Evolutionary conservation across 2,329 filamentous ascomycete genomes (phyloP).

Genomic region (Rhinocladiella mackenziei): DNA sequence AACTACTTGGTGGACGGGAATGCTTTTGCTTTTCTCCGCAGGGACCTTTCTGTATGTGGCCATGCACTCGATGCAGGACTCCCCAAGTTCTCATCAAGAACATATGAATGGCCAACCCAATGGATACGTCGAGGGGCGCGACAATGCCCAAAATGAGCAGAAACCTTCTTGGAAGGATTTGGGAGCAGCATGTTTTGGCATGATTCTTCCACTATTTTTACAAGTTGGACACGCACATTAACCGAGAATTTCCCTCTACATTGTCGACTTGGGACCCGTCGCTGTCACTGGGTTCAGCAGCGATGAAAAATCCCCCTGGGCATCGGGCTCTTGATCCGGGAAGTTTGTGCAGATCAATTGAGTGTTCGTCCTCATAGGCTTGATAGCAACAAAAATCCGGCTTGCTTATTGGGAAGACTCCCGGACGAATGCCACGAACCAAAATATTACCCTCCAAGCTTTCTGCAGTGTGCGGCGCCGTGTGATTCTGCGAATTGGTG

Average conservation of each 20-base stretch:
- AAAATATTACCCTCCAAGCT: no score
- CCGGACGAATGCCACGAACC: no score
- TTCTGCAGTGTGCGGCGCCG: no score
- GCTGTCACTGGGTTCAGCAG: no score
- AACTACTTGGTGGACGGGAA: slow-evolving; percentile 83
- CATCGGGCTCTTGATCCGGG: no score
- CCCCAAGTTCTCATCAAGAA: slow-evolving; percentile 21
- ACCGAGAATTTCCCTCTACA: slow-evolving; percentile 7
- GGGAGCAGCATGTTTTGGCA: slow-evolving; percentile 45
- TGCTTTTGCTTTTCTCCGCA: slow-evolving; percentile 88
- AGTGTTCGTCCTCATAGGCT: no score
- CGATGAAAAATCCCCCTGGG: no score
- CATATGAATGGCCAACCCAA: slow-evolving; percentile 46
- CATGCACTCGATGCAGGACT: slow-evolving; percentile 95
- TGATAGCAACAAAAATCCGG: no score
- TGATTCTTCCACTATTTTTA: slow-evolving; percentile 46
- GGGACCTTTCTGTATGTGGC: slow-evolving; percentile 98
- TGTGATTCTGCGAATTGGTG: no score
- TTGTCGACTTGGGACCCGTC: background rate
- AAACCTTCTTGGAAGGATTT: slow-evolving; percentile 45
- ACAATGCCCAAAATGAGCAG: slow-evolving; percentile 32
- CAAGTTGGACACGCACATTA: slow-evolving; percentile 48
- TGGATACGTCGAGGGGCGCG: slow-evolving; percentile 40
- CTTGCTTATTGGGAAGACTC: no score
- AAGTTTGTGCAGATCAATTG: no score